Base-by-base conservation (phyloP, 2,329 filamentous ascomycete species). In the Huntiella moniliformis region DNA sequence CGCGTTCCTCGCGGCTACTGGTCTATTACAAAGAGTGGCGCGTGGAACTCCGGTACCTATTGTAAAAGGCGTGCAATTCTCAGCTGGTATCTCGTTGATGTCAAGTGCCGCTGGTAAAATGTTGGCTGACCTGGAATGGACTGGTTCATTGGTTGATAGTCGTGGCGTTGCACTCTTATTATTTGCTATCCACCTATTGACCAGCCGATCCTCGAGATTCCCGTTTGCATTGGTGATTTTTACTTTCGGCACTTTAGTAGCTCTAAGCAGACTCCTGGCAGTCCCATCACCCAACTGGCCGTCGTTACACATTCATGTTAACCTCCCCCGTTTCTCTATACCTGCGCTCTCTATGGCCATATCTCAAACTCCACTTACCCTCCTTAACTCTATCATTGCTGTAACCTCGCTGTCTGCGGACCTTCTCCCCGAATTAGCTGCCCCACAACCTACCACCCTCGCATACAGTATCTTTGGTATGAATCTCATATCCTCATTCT, bases 61-160 rank as follows among this genome's bases (percentile, higher is more conserved):
- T 0, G 79, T 96, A 45, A 94, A 93, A 58, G 88, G 88, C 28
- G 95, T 96, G 53, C 91, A 96, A 61, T 75, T 95, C 41, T 88
- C 88, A 34, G 88, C 88, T 4, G 88, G 88, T 1, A 66, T 96
- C 41, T 85, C 81, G 12, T 70, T 96, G 12, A 73, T 86, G 45
- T 70, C 93, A 48, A 81, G 82, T 10, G 83, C 85, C 5, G 85
- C 83, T 3, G 67, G 69, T 0, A 71, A 67, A 40, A 69, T 92
- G 48, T 67, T 91, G 10, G 66, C 70, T 13, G 74, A 75, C 2
- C 66, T 94, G 3, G 65, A 67, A 10, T 93, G 85, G 84, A 62
- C 67, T 1, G 57, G 63, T 4, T 75, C 81, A 0, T 74, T 72
- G 61, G 70, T 78, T 5, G 86, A 95, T 60, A 93, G 92, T 58